A percentile compares a stretch with the other conserved stretches of the same genome.
Evolutionary conservation across 352 stramenopile genomes (phyloP).

Genomic region (Globisporangium mamillatum): DNA sequence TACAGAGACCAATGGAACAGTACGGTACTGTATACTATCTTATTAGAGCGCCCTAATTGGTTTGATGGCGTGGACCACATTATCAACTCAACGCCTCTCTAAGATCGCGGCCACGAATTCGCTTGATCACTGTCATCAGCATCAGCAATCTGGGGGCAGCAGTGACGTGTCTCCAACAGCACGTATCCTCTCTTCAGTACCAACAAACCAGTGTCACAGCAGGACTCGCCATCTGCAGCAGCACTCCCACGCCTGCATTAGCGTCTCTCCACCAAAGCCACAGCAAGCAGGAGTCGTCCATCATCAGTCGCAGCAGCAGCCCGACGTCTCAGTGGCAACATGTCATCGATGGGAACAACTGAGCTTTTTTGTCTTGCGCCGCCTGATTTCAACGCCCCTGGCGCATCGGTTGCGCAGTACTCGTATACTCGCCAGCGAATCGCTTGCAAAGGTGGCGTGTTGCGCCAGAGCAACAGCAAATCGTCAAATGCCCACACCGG

Average conservation of each 20-base stretch:
- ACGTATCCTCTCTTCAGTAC: neutral
- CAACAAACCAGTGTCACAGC: neutral
- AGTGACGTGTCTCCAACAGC: neutral
- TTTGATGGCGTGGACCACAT: neutral
- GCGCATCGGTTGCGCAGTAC: neutral
- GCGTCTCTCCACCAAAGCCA: neutral
- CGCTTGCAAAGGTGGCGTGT: neutral
- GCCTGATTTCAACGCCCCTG: neutral
- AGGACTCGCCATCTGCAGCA: neutral
- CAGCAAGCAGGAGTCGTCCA: neutral
- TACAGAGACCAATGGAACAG: conserved; percentile 7
- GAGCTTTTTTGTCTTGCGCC: neutral
- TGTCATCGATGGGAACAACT: neutral
- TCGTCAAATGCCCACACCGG: too few relatives aligned
- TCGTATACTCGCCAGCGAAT: neutral
- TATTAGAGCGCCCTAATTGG: neutral
- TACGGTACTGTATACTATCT: neutral
- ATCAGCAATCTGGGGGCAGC: neutral
- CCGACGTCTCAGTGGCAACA: neutral
- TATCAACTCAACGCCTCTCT: neutral
- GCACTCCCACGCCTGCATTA: neutral
- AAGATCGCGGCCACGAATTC: neutral
- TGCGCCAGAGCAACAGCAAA: too few relatives aligned
- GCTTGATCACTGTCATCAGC: neutral
- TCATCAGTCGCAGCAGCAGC: neutral